These are phyloP conservation scores for Pascua sp. DNA, from an alignment of 1,284 basidiomycete species.

Conservation along the genomic window DNA sequence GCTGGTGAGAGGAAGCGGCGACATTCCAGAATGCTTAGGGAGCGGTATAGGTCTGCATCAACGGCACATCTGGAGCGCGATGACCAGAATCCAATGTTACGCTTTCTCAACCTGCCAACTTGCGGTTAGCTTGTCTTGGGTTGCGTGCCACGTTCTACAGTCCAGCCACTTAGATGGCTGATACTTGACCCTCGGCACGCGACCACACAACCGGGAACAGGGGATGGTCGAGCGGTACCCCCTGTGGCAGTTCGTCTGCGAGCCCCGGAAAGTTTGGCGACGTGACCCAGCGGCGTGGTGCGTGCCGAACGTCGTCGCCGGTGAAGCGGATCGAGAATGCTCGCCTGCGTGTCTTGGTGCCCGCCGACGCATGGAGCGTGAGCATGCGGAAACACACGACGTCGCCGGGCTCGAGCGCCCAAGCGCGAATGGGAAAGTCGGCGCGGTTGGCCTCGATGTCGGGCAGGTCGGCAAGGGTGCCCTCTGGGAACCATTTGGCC, in stretches of 20 bases:
- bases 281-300: constrained; percentile 13
- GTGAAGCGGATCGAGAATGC: constrained; percentile 14
- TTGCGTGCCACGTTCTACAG: not conserved
- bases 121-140: too few relatives aligned
- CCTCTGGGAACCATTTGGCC: constrained; percentile 21
- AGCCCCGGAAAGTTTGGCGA: constrained; percentile 15
- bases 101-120: too few relatives aligned
- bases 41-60: too few relatives aligned
- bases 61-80: too few relatives aligned
- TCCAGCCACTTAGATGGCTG: not conserved
- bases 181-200: not conserved
- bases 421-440: constrained; percentile 8
- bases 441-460: constrained; percentile 12
- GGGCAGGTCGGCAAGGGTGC: constrained; percentile 12
- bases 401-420: constrained; percentile 15
- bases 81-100: too few relatives aligned
- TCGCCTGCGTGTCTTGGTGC: constrained; percentile 3
- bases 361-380: constrained; percentile 17
- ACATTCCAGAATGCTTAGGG: too few relatives aligned
- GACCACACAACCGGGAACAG: constrained; percentile 18
- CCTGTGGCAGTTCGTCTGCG: constrained; percentile 7
- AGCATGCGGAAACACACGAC: constrained; percentile 20
- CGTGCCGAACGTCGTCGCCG: constrained; percentile 12
- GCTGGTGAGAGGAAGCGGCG: too few relatives aligned
- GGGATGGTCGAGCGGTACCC: constrained; percentile 9